A percentile compares a stretch with the other conserved stretches of the same genome.
Evolutionary conservation across 371 early-diverging fungal genomes (phyloP).

Genomic region (Apophysomyces sp.): DNA sequence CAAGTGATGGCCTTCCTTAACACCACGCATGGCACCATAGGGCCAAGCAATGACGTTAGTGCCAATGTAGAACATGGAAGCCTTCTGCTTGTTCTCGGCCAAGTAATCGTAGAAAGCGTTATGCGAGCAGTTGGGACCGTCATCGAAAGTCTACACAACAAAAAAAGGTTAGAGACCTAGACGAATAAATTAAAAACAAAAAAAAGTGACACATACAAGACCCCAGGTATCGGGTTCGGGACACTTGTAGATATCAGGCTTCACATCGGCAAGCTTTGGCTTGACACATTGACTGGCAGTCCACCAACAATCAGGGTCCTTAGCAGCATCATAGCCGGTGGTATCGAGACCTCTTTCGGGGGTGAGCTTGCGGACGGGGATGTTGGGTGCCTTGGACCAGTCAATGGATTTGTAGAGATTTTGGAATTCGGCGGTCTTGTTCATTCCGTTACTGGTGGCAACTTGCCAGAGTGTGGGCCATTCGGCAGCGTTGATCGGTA

Average conservation of each 20-base stretch:
- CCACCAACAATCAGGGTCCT: constrained; percentile 55
- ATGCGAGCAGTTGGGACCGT: constrained; percentile 52
- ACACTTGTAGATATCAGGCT: constrained; percentile 37
- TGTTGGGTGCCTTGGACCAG: constrained; percentile 44
- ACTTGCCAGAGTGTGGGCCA: constrained; percentile 49
- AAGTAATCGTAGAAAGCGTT: constrained; percentile 52
- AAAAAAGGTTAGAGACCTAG: no score
- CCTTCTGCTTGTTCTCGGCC: constrained; percentile 44
- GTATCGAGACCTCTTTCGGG: constrained; percentile 32
- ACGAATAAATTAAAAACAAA: neutral
- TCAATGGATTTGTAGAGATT: constrained; percentile 45
- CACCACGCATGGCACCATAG: constrained; percentile 50
- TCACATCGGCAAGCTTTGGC: constrained; percentile 33
- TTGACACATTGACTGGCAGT: constrained; percentile 38
- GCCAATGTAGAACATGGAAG: constrained; percentile 57
- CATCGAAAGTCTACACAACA: constrained; percentile 57
- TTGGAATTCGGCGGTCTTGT: constrained; percentile 37
- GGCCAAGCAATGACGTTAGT: constrained; percentile 53
- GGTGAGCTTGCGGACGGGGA: constrained; percentile 25
- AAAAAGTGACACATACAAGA: constrained; percentile 25
- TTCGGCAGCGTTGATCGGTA: constrained; percentile 30
- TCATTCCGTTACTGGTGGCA: constrained; percentile 52
- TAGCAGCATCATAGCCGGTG: constrained; percentile 29
- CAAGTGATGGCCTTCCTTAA: constrained; percentile 50
- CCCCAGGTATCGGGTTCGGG: constrained; percentile 47